Conservation (phyloP, 495 filamentous ascomycete genomes). For the Clavariopsis aquatica region DNA sequence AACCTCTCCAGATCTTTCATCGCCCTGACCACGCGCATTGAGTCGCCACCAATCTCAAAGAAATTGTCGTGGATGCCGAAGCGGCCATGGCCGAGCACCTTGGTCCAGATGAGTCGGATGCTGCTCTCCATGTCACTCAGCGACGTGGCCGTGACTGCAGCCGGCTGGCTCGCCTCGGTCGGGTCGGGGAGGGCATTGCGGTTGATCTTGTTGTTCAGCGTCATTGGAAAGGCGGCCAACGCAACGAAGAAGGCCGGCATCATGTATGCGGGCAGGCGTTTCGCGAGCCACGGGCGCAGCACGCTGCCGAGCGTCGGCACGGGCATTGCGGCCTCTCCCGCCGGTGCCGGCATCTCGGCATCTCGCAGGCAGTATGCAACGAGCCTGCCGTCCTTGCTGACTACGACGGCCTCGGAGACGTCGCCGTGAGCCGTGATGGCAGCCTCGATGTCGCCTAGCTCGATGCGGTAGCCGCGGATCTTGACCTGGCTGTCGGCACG, state of each 20-base stretch:
- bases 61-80: slow-evolving; percentile 37
- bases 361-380: slow-evolving; percentile 36
- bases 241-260: slow-evolving; percentile 28
- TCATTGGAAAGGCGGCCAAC: slow-evolving; percentile 20
- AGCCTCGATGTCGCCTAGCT: slow-evolving; percentile 47
- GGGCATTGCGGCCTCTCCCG: neutral
- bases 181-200: slow-evolving; percentile 19
- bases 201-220: slow-evolving; percentile 22
- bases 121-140: neutral
- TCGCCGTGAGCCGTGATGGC: slow-evolving; percentile 48
- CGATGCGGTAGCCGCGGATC: slow-evolving; percentile 54
- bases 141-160: neutral
- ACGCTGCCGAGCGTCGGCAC: slow-evolving; percentile 13
- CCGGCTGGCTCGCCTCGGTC: slow-evolving; percentile 4
- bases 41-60: slow-evolving; percentile 41
- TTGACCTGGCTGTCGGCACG: slow-evolving; percentile 55
- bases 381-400: neutral
- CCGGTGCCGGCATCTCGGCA: neutral
- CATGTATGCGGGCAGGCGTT: slow-evolving; percentile 30
- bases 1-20: slow-evolving; percentile 32
- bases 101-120: slow-evolving; percentile 11
- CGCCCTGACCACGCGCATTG: slow-evolving; percentile 35
- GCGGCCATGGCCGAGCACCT: slow-evolving; percentile 25
- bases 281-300: slow-evolving; percentile 38
- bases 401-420: slow-evolving; percentile 19